Evolutionary conservation across 2,329 filamentous ascomycete genomes (phyloP).

Genomic region (Nigrospora oryzae): DNA sequence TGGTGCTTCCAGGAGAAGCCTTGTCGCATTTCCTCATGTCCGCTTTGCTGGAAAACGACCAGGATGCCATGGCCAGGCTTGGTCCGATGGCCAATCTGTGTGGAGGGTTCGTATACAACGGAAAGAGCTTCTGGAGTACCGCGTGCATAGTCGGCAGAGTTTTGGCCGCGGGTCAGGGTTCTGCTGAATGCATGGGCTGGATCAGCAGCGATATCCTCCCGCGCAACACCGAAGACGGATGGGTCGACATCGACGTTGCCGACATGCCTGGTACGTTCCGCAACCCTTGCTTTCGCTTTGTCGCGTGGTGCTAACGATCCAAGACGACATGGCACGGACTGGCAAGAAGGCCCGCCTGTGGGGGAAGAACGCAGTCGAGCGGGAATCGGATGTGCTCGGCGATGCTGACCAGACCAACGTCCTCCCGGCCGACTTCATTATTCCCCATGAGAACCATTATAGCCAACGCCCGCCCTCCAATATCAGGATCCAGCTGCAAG

Average conservation of each 20-base stretch:
- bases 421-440: slow-evolving; percentile 53
- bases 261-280: slow-evolving; percentile 38
- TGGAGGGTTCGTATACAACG: slow-evolving; percentile 54
- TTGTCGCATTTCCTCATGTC: slow-evolving; percentile 58
- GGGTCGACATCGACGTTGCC: slow-evolving; percentile 50
- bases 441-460: slow-evolving; percentile 49
- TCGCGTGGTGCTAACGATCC: not conserved
- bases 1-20: slow-evolving; percentile 56
- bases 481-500: slow-evolving; percentile 39
- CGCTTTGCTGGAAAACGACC: slow-evolving; percentile 56
- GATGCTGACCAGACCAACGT: slow-evolving; percentile 45
- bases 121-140: slow-evolving; percentile 63
- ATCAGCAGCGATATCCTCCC: slow-evolving; percentile 53
- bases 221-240: slow-evolving; percentile 41
- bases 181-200: slow-evolving; percentile 62
- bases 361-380: slow-evolving; percentile 51
- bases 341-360: slow-evolving; percentile 51
- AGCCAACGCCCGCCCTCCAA: slow-evolving; percentile 34
- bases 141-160: slow-evolving; percentile 57
- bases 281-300: not conserved
- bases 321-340: slow-evolving; percentile 40
- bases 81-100: slow-evolving; percentile 55
- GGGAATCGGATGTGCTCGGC: slow-evolving; percentile 52
- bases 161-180: slow-evolving; percentile 51
- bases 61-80: slow-evolving; percentile 46